Evolutionary conservation across 106 monocot species (phyloP), one percentile per base, ranked within the genome.

Genomic region (Ottelia alismoides): DNA sequence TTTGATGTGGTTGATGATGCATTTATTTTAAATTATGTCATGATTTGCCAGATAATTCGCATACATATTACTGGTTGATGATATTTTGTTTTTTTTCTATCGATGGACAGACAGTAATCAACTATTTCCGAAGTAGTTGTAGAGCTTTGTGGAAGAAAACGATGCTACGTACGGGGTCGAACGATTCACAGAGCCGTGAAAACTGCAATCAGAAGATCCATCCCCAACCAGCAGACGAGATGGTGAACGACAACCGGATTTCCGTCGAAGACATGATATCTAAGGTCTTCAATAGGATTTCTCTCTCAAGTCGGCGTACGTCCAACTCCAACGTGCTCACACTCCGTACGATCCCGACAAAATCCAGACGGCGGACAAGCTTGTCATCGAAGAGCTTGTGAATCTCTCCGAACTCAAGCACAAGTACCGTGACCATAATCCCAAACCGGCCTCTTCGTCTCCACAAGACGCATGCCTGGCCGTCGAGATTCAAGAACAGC

Each of bases 141-240:
- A n/a, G n/a, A n/a, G n/a, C n/a, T n/a, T n/a, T n/a, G n/a, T n/a
- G n/a, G n/a, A n/a, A 46, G 50, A 51, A 26, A 79, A 68, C 62
- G 21, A 79, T 84, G 83, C 69, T 75, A 53, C 58, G 71, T 30
- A 55, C 71, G 58, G 74, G 78, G 71, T 63, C 28, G 0, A 83
- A 74, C 62, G 83, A 83, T 23, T 44, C 62, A 18, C 78, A 78
- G 60, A 72, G 59, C 54, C 83, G 68, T 69, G 88, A 83, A 19
- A 89, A 60, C 58, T 78, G 56, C 40, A 84, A 70, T 49, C 88
- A 88, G 69, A 88, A 82, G 62, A 80, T 98, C 17, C 73, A 99
- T 69, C 98, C 98, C 28, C 98, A 99, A 60, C 98, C 98, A 21
- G 70, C 83, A 30, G 90, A 99, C 30, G 98, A 90, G 49, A n/a